Base-by-base conservation (phyloP, 371 early-diverging fungal genomes). In the Rhizopus delemar region DNA sequence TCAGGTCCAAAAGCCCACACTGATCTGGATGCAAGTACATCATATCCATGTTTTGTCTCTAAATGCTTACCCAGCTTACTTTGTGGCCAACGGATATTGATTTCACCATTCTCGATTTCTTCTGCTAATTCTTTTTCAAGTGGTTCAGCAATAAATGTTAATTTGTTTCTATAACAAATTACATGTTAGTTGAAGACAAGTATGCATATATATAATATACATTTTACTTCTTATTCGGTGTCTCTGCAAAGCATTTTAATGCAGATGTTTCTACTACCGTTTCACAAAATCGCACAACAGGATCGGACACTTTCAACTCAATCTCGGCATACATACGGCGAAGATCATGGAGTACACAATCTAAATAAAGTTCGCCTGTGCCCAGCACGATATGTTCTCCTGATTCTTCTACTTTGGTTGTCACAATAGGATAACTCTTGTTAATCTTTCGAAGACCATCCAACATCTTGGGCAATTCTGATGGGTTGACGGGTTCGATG, bases 1-100 rank as follows among this genome's bases (percentile, higher is more conserved):
- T 91, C 93, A 3, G 98, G 98, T 2, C 99, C 98, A 82, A 99
- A 97, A 22, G 96, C 96, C 98, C 98, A 98, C 46, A 98, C 89
- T 53, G 92, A 92, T 41, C 97, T 85, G 7, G 92, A 77, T 4
- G 96, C 95, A 53, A 97, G 73, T 7, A 95, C 79, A 83, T 99
- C 98, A 97, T 97, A 99, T 9, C 83, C 82, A 65, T 95, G 93
- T 38, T 92, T 91, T 57, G 85, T 70, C 64, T 89, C 85, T 58
- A 98, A 92, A 68, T 80, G 84, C 41, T 87, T 81, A 41, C 87
- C 93, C 9, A 95, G 65, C 52, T 88, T 81, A 62, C 89, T 87
- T 46, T 82, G 77, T 0, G 94, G 86, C 95, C 89, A 90, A 41
- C 80, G 75, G 29, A 88, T 82, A 53, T 77, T 80, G 43, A 96